Evolutionary conservation across 805 yeast genomes (phyloP), one percentile per base, ranked within the genome.

Genomic region (Middelhovenomyces tepae): DNA sequence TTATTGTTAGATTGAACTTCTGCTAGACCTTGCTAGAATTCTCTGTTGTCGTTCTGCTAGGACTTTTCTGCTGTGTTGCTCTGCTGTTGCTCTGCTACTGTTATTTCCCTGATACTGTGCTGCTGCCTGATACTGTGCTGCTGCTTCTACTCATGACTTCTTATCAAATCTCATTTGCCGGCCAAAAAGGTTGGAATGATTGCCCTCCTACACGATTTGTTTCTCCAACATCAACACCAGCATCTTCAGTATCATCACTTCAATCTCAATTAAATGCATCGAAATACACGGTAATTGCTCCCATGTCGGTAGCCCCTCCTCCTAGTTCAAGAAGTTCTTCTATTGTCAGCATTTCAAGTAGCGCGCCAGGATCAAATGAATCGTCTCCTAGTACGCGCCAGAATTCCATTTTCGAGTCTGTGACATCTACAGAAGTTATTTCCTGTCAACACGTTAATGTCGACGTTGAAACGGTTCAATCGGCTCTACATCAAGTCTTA

Each of bases 171-270:
- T 22, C 29, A 11, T 43, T 38, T 22, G 23, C 41, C 2, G 48
- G 48, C 33, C 40, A 39, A 27, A 22, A 29, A 5, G 80, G 79
- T 9, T 75, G 80, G 80, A 75, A 75, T 45, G 82, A 75, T 50
- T 73, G 78, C 47, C 77, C 77, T 10, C 27, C 32, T 16, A 21
- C 19, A 11, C 27, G 25, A 25, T 19, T 21, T 24, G 41, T 27
- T 20, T 40, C 27, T 30, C 36, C 21, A 26, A 41, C 6, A 14
- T 31, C 21, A 16, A 37, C 38, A 8, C 20, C 33, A n/a, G 16
- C 22, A 13, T 15, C 31, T 15, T 19, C 3, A 4, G 22, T 13
- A 31, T n/a, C 22, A 9, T 26, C 27, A 13, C 22, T 5, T 18
- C 22, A 18, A 8, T 20, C 16, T n/a, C 6, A 21, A 10, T 23